Evolutionary conservation across 2,329 filamentous ascomycete species (phyloP).

Genomic region (Ophiostoma novo-ulmi): DNA sequence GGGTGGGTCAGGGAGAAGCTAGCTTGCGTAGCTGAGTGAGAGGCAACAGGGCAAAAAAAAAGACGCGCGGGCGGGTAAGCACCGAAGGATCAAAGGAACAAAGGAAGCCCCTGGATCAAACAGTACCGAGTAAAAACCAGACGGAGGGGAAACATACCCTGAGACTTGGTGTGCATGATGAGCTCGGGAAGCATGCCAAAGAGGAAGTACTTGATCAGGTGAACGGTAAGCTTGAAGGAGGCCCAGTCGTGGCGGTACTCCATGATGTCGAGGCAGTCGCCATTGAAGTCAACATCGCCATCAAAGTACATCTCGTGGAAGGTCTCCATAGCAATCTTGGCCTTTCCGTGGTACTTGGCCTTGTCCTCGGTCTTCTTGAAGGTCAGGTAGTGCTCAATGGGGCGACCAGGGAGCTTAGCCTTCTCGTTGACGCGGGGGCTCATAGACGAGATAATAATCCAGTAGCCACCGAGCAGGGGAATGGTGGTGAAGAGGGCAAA

Average conservation of each 20-base stretch:
- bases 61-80: not conserved
- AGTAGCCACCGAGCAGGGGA: conserved; percentile 76
- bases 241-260: conserved; percentile 98
- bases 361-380: conserved; percentile 64
- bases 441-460: conserved; percentile 72
- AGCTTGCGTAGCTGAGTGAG: not conserved
- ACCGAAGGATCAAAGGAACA: not conserved
- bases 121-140: not conserved
- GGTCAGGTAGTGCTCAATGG: conserved; percentile 83
- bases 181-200: conserved; percentile 29
- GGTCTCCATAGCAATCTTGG: conserved; percentile 83
- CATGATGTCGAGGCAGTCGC: conserved; percentile 79
- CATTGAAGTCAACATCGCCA: conserved; percentile 91
- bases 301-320: conserved; percentile 99
- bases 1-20: not conserved
- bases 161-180: conserved; percentile 28
- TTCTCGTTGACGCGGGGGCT: conserved; percentile 92
- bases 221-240: conserved; percentile 50
- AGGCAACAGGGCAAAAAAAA: not conserved
- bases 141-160: conserved; percentile 21
- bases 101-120: not conserved
- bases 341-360: conserved; percentile 67
- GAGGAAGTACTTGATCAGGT: conserved; percentile 28
- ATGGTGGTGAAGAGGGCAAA: conserved; percentile 72
- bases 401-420: conserved; percentile 75